phyloP scores from a whole-genome alignment of 805 yeast species.

The Cyberlindnera suaveolens region DNA sequence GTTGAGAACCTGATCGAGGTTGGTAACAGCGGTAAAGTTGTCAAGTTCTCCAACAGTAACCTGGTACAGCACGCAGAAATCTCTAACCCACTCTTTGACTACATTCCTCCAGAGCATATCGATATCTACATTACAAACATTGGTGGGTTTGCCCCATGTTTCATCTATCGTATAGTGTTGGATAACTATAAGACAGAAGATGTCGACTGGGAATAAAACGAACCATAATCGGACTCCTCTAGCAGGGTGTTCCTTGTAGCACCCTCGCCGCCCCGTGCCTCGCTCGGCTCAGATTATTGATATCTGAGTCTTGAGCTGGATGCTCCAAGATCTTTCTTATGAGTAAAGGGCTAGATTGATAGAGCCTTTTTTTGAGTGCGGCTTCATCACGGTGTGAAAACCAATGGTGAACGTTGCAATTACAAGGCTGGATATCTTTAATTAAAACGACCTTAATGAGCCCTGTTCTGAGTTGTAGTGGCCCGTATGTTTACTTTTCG shows the following conservation, averaged over 20 bases:
- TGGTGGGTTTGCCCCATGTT: constrained; percentile 95
- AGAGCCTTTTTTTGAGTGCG: constrained; percentile 56
- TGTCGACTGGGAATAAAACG: constrained; percentile 44
- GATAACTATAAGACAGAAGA: constrained; percentile 91
- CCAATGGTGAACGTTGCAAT: constrained; percentile 25
- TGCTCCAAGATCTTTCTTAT: constrained; percentile 20
- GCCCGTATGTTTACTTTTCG: too few relatives aligned
- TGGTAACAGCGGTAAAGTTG: constrained; percentile 88
- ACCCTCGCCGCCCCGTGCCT: constrained; percentile 46
- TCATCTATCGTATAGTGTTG: constrained; percentile 89
- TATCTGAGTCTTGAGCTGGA: constrained; percentile 58
- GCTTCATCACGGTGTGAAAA: constrained; percentile 29
- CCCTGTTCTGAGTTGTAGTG: background rate
- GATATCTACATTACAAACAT: constrained; percentile 87
- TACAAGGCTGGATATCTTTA: constrained; percentile 19
- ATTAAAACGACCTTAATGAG: background rate
- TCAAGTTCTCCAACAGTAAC: constrained; percentile 64
- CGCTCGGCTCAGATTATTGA: constrained; percentile 43
- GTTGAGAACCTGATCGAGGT: constrained; percentile 83
- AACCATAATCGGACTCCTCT: background rate
- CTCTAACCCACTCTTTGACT: constrained; percentile 84
- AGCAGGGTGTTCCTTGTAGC: constrained; percentile 1
- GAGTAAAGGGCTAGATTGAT: constrained; percentile 42
- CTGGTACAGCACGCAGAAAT: constrained; percentile 71
- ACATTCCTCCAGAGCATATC: constrained; percentile 88